Evolutionary conservation across 768 basidiomycete genomes (phyloP), one percentile per base, ranked within the genome.

Genomic region (Rhodotorula babjevae): DNA sequence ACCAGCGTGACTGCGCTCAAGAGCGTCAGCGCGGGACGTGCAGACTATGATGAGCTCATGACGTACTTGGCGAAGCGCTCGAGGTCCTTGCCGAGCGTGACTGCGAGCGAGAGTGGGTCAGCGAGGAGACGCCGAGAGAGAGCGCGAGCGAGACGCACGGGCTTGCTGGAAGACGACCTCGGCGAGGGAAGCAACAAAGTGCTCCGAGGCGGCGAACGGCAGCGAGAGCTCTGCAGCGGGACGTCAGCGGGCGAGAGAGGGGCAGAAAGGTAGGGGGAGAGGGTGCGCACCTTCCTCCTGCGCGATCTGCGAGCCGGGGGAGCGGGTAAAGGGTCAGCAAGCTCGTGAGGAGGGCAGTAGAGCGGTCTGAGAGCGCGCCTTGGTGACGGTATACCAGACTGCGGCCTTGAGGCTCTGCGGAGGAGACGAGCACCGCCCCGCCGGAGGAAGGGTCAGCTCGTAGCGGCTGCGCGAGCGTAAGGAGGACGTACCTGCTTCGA

Each of bases 91-190:
- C 74, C 74, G 42, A 75, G 64, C 46, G 69, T 57, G 23, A 64
- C 73, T 74, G 62, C 16, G 14, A n/a, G 5, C 25, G 29, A 29
- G 19, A 12, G 27, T 15, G 12, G 44, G 8, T 3, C 44, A 0
- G n/a, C 27, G 25, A 29, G 21, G 56, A 19, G 27, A 3, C 11
- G 23, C 31, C 27, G 10, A 31, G 14, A 27, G 33, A 29, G 15
- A 40, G 29, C 2, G 29, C 8, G 14, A 18, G 10, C 58, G 16
- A 16, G 63, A 57, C 69, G 25, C 19, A 68, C 69, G 60, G 14
- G 74, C 67, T 60, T 75, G 74, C 40, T 61, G 67, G 50, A 75
- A 71, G 40, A 75, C 74, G 25, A 75, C 55, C 31, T 75, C 74
- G 21, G 74, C 46, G 25, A 75, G 55, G 11, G 67, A 56, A 0